Conservation (phyloP, 73 alveolate genomes). For the Durusdinium trenchii region DNA sequence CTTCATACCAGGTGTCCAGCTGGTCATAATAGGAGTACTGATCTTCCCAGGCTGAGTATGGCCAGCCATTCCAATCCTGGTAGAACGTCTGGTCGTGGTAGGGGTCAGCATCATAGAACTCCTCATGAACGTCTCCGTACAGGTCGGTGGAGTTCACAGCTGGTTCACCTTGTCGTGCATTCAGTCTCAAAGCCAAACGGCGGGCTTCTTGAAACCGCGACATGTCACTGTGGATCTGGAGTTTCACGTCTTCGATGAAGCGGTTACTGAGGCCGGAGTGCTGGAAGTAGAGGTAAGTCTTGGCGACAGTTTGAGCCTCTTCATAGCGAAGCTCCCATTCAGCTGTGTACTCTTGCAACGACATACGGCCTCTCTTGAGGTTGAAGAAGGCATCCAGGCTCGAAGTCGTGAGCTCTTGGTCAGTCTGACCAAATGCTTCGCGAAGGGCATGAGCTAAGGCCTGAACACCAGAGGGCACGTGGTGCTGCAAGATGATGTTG, state of each 20-base stretch:
- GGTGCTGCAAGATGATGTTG: background rate
- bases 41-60: too few relatives aligned
- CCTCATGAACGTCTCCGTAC: too few relatives aligned
- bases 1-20: background rate
- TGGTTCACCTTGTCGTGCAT: background rate
- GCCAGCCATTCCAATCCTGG: background rate
- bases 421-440: background rate
- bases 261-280: too few relatives aligned
- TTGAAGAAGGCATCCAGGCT: background rate
- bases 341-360: background rate
- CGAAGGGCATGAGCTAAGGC: background rate
- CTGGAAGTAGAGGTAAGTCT: background rate
- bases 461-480: background rate
- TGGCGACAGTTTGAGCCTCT: background rate
- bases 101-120: background rate
- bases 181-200: background rate
- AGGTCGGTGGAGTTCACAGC: background rate
- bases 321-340: constrained; percentile 5
- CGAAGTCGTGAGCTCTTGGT: background rate
- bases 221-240: background rate
- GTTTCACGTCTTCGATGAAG: background rate
- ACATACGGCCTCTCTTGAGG: background rate
- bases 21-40: too few relatives aligned
- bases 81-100: background rate
- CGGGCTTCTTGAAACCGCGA: background rate